Conservation (phyloP, 2,329 filamentous ascomycete genomes). For the Pyricularia sp. region DNA sequence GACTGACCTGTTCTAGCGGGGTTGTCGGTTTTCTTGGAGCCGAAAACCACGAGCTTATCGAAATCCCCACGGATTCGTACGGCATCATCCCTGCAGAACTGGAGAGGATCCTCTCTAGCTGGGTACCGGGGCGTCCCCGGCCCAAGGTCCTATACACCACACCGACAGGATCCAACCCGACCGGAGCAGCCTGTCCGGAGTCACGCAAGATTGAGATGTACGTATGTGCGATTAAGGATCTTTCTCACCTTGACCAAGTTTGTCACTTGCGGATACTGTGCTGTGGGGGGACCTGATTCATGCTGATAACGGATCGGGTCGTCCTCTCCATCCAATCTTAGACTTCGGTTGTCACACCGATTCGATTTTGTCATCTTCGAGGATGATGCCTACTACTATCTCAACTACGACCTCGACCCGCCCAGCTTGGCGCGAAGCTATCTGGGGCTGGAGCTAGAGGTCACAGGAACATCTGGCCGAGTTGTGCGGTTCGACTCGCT, state of each 20-base stretch:
- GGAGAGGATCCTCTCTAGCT: neutral
- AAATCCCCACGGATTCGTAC: neutral
- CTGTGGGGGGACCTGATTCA: neutral
- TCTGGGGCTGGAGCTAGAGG: neutral
- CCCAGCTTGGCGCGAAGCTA: slow-evolving; percentile 9
- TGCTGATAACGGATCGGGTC: neutral
- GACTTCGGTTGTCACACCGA: neutral
- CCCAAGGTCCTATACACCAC: too few species aligned
- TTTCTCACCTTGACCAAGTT: too few species aligned
- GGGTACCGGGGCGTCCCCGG: neutral
- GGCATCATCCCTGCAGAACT: neutral
- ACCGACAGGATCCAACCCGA: neutral
- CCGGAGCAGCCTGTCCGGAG: neutral
- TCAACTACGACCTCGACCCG: slow-evolving; percentile 8
- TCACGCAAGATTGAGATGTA: neutral
- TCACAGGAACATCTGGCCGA: slow-evolving; percentile 9
- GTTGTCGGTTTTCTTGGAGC: neutral
- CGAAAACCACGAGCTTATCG: neutral
- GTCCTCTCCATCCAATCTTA: neutral
- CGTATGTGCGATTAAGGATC: neutral
- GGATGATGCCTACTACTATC: slow-evolving; percentile 8
- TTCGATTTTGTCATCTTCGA: slow-evolving; percentile 4
- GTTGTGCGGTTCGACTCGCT: slow-evolving; percentile 10
- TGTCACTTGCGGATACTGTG: neutral
- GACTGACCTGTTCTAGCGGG: neutral